These are phyloP conservation scores for Achaetomium macrosporum DNA, from an alignment of 2,329 filamentous ascomycete genomes.

Conservation along the genomic window DNA sequence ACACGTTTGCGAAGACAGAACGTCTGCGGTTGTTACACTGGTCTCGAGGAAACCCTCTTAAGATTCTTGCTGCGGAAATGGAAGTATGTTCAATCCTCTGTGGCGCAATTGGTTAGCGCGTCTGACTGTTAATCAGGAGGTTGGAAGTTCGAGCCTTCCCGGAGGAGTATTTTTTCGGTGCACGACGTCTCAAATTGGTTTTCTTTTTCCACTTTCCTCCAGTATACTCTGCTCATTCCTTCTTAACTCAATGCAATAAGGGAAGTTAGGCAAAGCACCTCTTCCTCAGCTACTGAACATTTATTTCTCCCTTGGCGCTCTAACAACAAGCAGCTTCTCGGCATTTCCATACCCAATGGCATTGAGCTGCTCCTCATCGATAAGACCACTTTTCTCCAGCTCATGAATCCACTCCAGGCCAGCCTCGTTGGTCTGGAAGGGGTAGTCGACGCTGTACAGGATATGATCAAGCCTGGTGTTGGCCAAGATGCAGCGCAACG, in stretches of 20 bases:
- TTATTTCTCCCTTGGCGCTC: not conserved
- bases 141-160: slow-evolving; percentile 24
- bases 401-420: slow-evolving; percentile 44
- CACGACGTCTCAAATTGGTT: too few species aligned
- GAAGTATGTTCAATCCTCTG: slow-evolving; percentile 22
- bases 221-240: too few species aligned
- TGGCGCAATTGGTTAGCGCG: slow-evolving; percentile 53
- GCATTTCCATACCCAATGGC: slow-evolving; percentile 47
- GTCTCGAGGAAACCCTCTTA: too few species aligned
- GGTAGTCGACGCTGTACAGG: slow-evolving; percentile 54
- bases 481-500: slow-evolving; percentile 39
- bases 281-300: not conserved
- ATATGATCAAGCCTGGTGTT: slow-evolving; percentile 45
- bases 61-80: too few species aligned
- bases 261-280: too few species aligned
- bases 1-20: too few species aligned
- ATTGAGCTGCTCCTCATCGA: slow-evolving; percentile 44
- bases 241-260: too few species aligned
- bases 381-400: slow-evolving; percentile 42
- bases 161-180: slow-evolving; percentile 11
- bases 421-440: slow-evolving; percentile 45
- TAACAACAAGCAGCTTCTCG: slow-evolving; percentile 36
- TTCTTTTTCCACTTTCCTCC: too few species aligned
- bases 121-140: slow-evolving; percentile 48
- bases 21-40: too few species aligned